A percentile compares a stretch with the other conserved stretches of the same genome.
Conservation (phyloP, 345 rosid genomes). For the Hirschfeldia incana region DNA sequence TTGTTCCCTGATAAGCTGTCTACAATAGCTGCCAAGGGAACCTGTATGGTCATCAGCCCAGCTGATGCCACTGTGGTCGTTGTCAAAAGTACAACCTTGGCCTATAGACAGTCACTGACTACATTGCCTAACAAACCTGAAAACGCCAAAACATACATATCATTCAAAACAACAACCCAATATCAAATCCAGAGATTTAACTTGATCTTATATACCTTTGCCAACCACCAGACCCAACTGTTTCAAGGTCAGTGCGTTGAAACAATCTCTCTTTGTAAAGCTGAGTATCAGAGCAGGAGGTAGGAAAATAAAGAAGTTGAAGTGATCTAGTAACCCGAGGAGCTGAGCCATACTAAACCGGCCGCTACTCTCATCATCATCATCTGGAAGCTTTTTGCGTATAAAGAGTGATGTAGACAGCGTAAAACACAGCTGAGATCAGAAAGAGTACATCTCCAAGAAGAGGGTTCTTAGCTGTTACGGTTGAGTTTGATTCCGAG, state of each 20-base stretch:
- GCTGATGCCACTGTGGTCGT: slow-evolving; percentile 95
- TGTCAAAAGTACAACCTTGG: slow-evolving; percentile 86
- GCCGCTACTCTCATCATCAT: slow-evolving; percentile 75
- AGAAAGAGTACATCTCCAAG: slow-evolving; percentile 82
- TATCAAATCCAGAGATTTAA: neutral
- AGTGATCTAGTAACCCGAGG: slow-evolving; percentile 86
- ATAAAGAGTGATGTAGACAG: slow-evolving; percentile 85
- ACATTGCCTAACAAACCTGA: slow-evolving; percentile 90
- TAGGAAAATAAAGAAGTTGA: slow-evolving; percentile 73
- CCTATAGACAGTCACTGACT: slow-evolving; percentile 91
- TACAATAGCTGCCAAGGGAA: slow-evolving; percentile 87
- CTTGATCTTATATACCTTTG: slow-evolving; percentile 53
- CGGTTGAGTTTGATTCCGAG: slow-evolving; percentile 48
- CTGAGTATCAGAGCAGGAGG: slow-evolving; percentile 73
- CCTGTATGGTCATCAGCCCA: slow-evolving; percentile 81
- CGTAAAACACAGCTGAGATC: slow-evolving; percentile 67
- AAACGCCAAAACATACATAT: neutral
- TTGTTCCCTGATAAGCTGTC: slow-evolving; percentile 73
- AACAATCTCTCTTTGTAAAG: slow-evolving; percentile 70
- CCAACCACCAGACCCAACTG: slow-evolving; percentile 79
- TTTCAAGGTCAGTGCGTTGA: slow-evolving; percentile 56
- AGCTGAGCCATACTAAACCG: slow-evolving; percentile 88
- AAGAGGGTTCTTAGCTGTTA: slow-evolving; percentile 61
- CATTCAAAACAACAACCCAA: neutral
- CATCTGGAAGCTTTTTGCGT: slow-evolving; percentile 65